Percentiles rank a stretch among this genome's conserved stretches.
These are phyloP conservation scores for Acer yangbiense DNA, from an alignment of 345 rosid genomes.

Conservation along the genomic window DNA sequence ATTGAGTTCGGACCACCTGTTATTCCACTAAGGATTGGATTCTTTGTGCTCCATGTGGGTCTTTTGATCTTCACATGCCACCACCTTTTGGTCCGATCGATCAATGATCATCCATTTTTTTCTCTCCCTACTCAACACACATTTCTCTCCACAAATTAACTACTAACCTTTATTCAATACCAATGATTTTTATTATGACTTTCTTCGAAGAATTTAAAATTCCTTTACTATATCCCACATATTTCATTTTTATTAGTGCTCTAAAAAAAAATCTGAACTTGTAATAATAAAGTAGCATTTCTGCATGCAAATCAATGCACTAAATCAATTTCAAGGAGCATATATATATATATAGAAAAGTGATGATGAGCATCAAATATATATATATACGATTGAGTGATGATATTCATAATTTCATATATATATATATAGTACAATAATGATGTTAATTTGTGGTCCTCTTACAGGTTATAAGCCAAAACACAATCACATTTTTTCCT, in stretches of 20 bases:
- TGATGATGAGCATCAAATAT: no score
- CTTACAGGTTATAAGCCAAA: background rate
- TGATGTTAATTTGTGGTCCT: constrained; percentile 18
- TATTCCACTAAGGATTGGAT: background rate
- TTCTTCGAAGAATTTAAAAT: background rate
- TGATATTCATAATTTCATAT: no score
- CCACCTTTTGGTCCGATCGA: constrained; percentile 20
- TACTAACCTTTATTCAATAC: background rate
- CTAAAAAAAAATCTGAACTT: no score
- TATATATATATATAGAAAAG: no score
- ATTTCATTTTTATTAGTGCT: no score
- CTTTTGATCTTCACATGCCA: constrained; percentile 22
- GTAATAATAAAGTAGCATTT: background rate
- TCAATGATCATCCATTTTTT: background rate
- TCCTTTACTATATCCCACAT: no score
- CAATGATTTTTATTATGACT: background rate
- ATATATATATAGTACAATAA: background rate
- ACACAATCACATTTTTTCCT: constrained; percentile 1
- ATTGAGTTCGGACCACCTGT: background rate
- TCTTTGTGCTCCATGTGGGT: constrained; percentile 23
- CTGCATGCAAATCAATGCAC: background rate
- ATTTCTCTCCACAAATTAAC: background rate
- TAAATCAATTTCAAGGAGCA: background rate
- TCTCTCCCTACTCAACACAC: background rate
- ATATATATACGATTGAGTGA: no score